These are phyloP conservation scores for Aspergillus hancockii DNA, from an alignment of 495 filamentous ascomycete species.

Conservation along the genomic window DNA sequence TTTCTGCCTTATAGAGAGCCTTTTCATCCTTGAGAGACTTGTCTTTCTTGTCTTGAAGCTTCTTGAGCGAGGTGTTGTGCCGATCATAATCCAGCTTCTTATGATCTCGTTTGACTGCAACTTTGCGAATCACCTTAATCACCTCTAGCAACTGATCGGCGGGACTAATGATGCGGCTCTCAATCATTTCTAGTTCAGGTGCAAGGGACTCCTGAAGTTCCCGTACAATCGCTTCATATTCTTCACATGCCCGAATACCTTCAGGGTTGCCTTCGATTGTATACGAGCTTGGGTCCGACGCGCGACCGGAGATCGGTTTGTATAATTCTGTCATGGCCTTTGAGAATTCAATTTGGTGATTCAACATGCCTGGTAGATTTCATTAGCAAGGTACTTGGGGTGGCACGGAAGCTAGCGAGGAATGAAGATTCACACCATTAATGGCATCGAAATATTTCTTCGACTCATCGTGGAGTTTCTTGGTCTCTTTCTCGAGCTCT, in stretches of 20 bases:
- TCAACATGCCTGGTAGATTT: conserved; percentile 73
- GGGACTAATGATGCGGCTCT: conserved; percentile 86
- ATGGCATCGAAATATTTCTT: conserved; percentile 96
- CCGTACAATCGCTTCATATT: conserved; percentile 89
- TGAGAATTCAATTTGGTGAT: conserved; percentile 97
- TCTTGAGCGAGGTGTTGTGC: conserved; percentile 79
- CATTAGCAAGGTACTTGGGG: conserved; percentile 6
- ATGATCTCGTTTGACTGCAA: conserved; percentile 86
- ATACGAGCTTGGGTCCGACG: conserved; percentile 88
- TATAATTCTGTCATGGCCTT: conserved; percentile 94
- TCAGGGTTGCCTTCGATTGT: conserved; percentile 84
- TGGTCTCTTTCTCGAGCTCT: conserved; percentile 93
- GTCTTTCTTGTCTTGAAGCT: conserved; percentile 96
- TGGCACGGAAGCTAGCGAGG: not conserved
- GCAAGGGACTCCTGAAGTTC: conserved; percentile 85
- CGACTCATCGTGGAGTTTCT: conserved; percentile 91
- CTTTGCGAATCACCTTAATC: conserved; percentile 92
- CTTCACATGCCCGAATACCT: conserved; percentile 92
- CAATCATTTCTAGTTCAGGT: conserved; percentile 97
- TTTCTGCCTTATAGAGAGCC: conserved; percentile 92
- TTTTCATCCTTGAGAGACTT: conserved; percentile 96
- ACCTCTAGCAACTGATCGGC: conserved; percentile 93
- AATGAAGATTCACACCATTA: conserved; percentile 58
- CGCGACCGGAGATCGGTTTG: conserved; percentile 93
- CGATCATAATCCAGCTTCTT: conserved; percentile 97